These are phyloP conservation scores for Eucalyptus tenuipes DNA, from an alignment of 345 rosid genomes.

Conservation along the genomic window DNA sequence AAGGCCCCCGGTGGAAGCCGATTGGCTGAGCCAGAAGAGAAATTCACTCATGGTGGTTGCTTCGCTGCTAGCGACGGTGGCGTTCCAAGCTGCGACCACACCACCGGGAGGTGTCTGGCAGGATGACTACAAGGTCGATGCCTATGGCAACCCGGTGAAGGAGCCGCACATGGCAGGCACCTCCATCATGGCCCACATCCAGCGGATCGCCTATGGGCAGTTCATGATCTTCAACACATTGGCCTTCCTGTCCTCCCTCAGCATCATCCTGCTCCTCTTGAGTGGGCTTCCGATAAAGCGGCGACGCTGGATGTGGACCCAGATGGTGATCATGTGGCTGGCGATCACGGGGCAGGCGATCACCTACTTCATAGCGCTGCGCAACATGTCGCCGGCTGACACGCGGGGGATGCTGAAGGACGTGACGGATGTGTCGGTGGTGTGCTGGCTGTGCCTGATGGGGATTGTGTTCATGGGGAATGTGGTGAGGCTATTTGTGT, in stretches of 20 bases:
- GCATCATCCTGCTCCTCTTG: conserved; percentile 5
- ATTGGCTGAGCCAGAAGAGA: conserved; percentile 9
- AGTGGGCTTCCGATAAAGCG: conserved; percentile 6
- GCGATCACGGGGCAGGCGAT: neutral
- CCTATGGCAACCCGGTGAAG: neutral
- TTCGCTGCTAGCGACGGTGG: conserved; percentile 12
- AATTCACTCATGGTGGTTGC: conserved; percentile 18
- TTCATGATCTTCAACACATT: conserved; percentile 2
- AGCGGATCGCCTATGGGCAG: neutral
- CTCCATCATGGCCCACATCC: conserved; percentile 7
- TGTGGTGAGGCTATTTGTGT: neutral
- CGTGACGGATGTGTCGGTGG: neutral
- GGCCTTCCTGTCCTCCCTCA: conserved; percentile 15
- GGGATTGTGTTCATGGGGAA: neutral
- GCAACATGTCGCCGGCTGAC: neutral
- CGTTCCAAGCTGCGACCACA: conserved; percentile 15
- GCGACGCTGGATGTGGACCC: neutral
- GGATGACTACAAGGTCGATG: neutral
- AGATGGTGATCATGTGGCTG: conserved; percentile 4
- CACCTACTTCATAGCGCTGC: neutral
- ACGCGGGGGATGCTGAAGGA: neutral
- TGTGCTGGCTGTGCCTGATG: neutral
- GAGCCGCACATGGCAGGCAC: conserved; percentile 4
- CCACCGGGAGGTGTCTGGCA: conserved; percentile 18
- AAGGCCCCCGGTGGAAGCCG: neutral